Percentiles rank a stretch among this genome's conserved stretches.
These are phyloP conservation scores for Peronosclerospora sorghi DNA, from an alignment of 352 stramenopile species.

Conservation along the genomic window DNA sequence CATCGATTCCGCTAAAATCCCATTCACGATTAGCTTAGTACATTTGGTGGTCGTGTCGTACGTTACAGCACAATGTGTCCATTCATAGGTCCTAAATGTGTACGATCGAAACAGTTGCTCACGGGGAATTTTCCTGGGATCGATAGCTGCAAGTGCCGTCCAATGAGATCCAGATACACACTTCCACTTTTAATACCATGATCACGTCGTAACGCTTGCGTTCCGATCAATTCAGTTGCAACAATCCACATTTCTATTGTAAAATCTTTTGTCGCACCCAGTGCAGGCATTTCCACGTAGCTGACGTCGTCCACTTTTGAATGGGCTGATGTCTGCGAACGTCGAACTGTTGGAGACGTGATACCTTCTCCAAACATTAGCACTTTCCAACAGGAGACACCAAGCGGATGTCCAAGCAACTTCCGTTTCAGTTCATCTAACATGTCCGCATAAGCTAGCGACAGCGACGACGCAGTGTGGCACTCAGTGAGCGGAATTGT, in stretches of 20 bases:
- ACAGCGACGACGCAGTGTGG: conserved; percentile 68
- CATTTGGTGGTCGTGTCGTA: conserved; percentile 25
- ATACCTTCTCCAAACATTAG: conserved; percentile 49
- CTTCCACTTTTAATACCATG: conserved; percentile 59
- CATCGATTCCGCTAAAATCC: conserved; percentile 21
- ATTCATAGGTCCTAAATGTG: conserved; percentile 46
- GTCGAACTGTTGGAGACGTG: conserved; percentile 4
- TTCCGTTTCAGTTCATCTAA: conserved; percentile 51
- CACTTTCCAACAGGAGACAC: conserved; percentile 31
- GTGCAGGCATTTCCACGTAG: conserved; percentile 47
- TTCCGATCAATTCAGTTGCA: conserved; percentile 48
- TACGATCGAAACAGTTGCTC: conserved; percentile 58
- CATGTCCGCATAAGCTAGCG: conserved; percentile 62
- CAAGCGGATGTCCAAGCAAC: conserved; percentile 18
- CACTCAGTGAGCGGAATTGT: conserved; percentile 11
- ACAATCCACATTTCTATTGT: conserved; percentile 77
- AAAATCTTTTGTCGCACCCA: conserved; percentile 56
- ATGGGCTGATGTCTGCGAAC: conserved; percentile 11
- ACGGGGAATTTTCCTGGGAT: conserved; percentile 64
- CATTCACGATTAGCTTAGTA: conserved; percentile 49
- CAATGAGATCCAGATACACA: conserved; percentile 64
- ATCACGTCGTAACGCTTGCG: conserved; percentile 57
- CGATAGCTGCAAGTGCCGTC: conserved; percentile 49
- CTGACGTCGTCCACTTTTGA: conserved; percentile 47
- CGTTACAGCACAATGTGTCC: conserved; percentile 52